These are phyloP conservation scores for Myrica gale DNA, from an alignment of 306 rosid genomes.

Conservation along the genomic window DNA sequence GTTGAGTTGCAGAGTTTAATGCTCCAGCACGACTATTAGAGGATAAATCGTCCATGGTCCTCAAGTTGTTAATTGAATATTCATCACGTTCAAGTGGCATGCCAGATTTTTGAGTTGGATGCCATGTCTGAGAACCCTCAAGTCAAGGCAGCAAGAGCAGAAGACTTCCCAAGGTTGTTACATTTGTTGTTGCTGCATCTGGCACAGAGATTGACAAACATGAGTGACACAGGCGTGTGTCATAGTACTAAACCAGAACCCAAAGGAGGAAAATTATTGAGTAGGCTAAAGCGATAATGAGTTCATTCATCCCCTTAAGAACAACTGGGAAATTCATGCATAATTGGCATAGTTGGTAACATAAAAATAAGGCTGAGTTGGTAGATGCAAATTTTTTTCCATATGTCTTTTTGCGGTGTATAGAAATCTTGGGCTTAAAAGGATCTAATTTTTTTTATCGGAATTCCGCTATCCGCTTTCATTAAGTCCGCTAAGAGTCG, in stretches of 20 bases:
- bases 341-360: too few species aligned
- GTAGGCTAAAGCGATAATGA: constrained; percentile 21
- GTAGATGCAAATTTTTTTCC: too few species aligned
- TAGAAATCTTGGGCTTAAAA: too few species aligned
- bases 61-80: constrained; percentile 76
- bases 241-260: constrained; percentile 17
- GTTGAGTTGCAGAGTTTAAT: not conserved
- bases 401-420: too few species aligned
- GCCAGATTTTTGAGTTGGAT: constrained; percentile 45
- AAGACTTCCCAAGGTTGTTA: constrained; percentile 23
- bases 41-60: constrained; percentile 81
- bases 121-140: constrained; percentile 30
- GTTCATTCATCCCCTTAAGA: constrained; percentile 23
- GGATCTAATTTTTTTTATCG: too few species aligned
- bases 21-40: constrained; percentile 69
- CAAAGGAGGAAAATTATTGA: constrained; percentile 24
- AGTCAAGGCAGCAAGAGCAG: not conserved
- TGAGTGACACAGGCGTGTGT: constrained; percentile 21
- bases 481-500: too few species aligned
- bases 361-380: not conserved
- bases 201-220: constrained; percentile 18
- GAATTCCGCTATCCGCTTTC: too few species aligned
- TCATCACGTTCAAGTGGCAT: constrained; percentile 72
- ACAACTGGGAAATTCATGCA: too few species aligned
- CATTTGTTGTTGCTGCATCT: constrained; percentile 34